These are phyloP conservation scores for Fusarium sp. DNA, from an alignment of 2,329 filamentous ascomycete species.

Conservation along the genomic window DNA sequence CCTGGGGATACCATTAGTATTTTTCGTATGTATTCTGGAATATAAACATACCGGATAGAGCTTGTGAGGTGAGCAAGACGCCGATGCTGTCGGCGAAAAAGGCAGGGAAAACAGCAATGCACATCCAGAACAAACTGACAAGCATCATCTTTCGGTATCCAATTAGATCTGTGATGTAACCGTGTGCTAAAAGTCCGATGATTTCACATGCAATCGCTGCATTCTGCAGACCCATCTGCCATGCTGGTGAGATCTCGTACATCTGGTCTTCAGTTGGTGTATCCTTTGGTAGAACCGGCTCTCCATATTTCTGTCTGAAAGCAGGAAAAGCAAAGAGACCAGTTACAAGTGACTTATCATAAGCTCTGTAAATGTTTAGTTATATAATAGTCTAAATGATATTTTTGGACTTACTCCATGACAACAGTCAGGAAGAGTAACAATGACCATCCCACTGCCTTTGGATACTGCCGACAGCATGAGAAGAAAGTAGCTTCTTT, in stretches of 20 bases:
- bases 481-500: slow-evolving; percentile 36
- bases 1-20: slow-evolving; percentile 14
- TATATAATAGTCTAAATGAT: not conserved
- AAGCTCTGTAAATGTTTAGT: slow-evolving; percentile 26
- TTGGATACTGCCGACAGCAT: slow-evolving; percentile 42
- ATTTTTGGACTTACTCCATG: slow-evolving; percentile 36
- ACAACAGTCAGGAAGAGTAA: slow-evolving; percentile 44
- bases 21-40: not conserved
- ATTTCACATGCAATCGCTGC: slow-evolving; percentile 40
- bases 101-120: slow-evolving; percentile 54
- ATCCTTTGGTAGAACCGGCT: slow-evolving; percentile 13
- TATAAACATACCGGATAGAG: slow-evolving; percentile 46
- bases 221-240: slow-evolving; percentile 44
- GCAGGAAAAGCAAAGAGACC: slow-evolving; percentile 43
- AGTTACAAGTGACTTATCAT: slow-evolving; percentile 40
- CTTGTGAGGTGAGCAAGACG: slow-evolving; percentile 52
- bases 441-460: slow-evolving; percentile 44
- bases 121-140: slow-evolving; percentile 50
- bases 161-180: slow-evolving; percentile 54
- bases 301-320: slow-evolving; percentile 40
- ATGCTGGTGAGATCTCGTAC: slow-evolving; percentile 50
- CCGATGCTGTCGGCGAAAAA: slow-evolving; percentile 54
- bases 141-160: slow-evolving; percentile 57
- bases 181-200: slow-evolving; percentile 57
- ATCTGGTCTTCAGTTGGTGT: slow-evolving; percentile 44